A percentile compares a stretch with the other conserved stretches of the same genome.
Evolutionary conservation across 1,139 yeast genomes (phyloP).

Genomic region (Yamadazyma buinensis): DNA sequence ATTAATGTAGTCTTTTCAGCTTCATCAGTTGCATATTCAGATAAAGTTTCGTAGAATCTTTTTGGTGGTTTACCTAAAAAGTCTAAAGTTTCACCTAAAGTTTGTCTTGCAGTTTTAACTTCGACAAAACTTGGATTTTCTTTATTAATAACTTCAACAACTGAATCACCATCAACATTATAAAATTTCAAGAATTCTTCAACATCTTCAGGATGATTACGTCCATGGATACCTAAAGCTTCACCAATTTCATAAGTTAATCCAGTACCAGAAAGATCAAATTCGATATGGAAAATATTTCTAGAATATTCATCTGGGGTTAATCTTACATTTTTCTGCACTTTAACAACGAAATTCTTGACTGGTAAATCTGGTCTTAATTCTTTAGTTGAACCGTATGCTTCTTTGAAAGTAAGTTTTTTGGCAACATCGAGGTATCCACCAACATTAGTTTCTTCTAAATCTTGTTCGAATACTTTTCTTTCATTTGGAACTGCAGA

Average conservation of each 20-base stretch:
- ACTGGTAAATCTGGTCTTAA: slow-evolving; percentile 92
- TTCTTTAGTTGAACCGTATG: slow-evolving; percentile 51
- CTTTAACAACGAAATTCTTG: slow-evolving; percentile 81
- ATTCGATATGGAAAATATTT: slow-evolving; percentile 95
- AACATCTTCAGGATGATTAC: slow-evolving; percentile 67
- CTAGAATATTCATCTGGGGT: slow-evolving; percentile 92
- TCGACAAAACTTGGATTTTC: slow-evolving; percentile 60
- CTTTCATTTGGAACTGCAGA: slow-evolving; percentile 61
- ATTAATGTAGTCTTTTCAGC: slow-evolving; percentile 61
- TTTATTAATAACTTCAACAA: slow-evolving; percentile 69
- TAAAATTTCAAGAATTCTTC: slow-evolving; percentile 66
- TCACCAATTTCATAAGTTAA: slow-evolving; percentile 92
- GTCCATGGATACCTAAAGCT: slow-evolving; percentile 93
- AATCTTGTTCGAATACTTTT: slow-evolving; percentile 32
- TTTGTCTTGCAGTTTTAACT: slow-evolving; percentile 78
- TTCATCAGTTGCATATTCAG: slow-evolving; percentile 68
- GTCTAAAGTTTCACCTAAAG: slow-evolving; percentile 76
- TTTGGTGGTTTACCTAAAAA: slow-evolving; percentile 95
- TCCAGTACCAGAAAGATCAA: slow-evolving; percentile 88
- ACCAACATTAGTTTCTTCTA: slow-evolving; percentile 35
- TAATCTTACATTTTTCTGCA: slow-evolving; percentile 85
- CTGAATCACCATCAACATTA: slow-evolving; percentile 63
- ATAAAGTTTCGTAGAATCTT: slow-evolving; percentile 83
- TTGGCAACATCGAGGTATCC: slow-evolving; percentile 59
- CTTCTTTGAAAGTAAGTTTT: slow-evolving; percentile 77